Conservation (phyloP, 805 yeast genomes). For the Naumovozyma baii region DNA sequence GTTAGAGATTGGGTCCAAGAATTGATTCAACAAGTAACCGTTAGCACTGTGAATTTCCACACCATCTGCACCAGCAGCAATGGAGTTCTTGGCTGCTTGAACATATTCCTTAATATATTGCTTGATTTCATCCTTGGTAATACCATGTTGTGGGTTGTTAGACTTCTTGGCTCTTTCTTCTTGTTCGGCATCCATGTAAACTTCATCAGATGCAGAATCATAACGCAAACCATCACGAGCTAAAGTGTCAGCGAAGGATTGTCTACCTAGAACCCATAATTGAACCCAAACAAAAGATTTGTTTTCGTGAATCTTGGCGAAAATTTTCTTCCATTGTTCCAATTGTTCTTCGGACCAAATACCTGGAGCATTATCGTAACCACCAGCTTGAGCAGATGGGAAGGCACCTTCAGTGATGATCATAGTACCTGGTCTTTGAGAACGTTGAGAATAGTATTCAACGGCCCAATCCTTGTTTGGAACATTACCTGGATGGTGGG, state of each 20-base stretch:
- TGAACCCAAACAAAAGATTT: constrained; percentile 40
- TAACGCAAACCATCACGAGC: constrained; percentile 32
- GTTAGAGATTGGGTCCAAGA: constrained; percentile 39
- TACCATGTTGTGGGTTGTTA: constrained; percentile 27
- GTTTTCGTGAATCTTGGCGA: constrained; percentile 41
- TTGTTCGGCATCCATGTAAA: constrained; percentile 29
- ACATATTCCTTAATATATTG: constrained; percentile 35
- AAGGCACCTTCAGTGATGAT: constrained; percentile 52
- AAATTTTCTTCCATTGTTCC: constrained; percentile 40
- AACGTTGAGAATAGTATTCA: constrained; percentile 49
- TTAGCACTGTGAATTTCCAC: constrained; percentile 62
- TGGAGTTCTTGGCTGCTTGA: constrained; percentile 36
- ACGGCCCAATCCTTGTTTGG: constrained; percentile 37
- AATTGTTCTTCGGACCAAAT: constrained; percentile 41
- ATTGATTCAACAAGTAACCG: constrained; percentile 52
- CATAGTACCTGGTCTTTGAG: constrained; percentile 47
- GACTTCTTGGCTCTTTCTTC: constrained; percentile 29
- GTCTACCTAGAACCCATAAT: constrained; percentile 42
- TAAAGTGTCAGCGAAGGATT: constrained; percentile 32
- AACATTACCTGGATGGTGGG: constrained; percentile 30
- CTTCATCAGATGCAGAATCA: constrained; percentile 33
- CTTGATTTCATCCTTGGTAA: constrained; percentile 32
- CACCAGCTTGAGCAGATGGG: constrained; percentile 36
- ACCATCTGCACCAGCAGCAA: constrained; percentile 42
- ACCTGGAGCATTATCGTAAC: constrained; percentile 41